phyloP scores from a whole-genome alignment of 2,329 filamentous ascomycete genomes.

The Pseudogymnoascus sp. region DNA sequence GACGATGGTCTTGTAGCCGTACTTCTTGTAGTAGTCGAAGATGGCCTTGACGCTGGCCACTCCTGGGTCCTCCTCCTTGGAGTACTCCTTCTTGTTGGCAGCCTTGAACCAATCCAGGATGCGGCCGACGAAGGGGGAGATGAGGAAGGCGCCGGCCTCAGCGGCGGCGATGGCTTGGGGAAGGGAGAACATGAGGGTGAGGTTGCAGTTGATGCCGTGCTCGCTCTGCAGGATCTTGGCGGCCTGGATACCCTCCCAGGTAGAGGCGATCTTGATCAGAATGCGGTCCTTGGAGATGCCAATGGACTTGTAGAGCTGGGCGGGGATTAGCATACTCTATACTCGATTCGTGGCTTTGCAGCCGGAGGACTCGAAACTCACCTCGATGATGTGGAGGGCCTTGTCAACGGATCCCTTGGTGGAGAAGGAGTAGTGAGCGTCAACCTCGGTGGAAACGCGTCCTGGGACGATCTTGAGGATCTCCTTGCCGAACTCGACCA shows the following conservation, averaged over 20 bases:
- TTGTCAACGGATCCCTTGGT: conserved; percentile 87
- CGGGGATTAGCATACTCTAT: neutral
- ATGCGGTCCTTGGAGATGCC: conserved; percentile 90
- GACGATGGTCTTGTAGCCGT: conserved; percentile 97
- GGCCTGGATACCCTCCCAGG: conserved; percentile 99
- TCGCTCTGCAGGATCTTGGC: conserved; percentile 93
- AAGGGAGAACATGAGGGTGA: conserved; percentile 97
- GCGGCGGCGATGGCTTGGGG: conserved; percentile 92
- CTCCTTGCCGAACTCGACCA: conserved; percentile 97
- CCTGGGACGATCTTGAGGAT: conserved; percentile 95
- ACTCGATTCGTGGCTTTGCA: neutral
- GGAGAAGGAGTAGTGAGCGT: conserved; percentile 92
- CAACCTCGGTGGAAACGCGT: conserved; percentile 98
- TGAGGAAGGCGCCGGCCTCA: conserved; percentile 92
- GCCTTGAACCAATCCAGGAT: conserved; percentile 99
- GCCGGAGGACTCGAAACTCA: conserved; percentile 39
- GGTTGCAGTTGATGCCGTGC: conserved; percentile 95
- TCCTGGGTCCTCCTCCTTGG: conserved; percentile 85
- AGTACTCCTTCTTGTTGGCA: conserved; percentile 85
- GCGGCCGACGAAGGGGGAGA: conserved; percentile 97
- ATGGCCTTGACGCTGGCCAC: conserved; percentile 88
- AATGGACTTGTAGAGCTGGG: conserved; percentile 83
- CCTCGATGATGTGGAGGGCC: conserved; percentile 93
- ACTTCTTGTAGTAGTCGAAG: conserved; percentile 99
- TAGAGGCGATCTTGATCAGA: conserved; percentile 98